These are phyloP conservation scores for Trichoderma atrobrunneum DNA, from an alignment of 2,329 filamentous ascomycete genomes.

Conservation along the genomic window DNA sequence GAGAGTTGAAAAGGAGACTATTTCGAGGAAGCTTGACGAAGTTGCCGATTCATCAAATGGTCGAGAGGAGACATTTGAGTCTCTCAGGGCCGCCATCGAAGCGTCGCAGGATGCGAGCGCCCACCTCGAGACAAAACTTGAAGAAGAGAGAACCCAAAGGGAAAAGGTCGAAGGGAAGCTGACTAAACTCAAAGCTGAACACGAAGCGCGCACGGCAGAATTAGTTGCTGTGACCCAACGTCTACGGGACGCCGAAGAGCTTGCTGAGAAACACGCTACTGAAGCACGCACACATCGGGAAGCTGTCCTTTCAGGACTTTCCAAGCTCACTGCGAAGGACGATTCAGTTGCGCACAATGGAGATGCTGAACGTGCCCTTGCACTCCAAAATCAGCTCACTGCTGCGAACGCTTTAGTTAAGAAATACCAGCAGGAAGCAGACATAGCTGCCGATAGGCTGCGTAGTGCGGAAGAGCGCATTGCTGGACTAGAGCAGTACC, in stretches of 20 bases:
- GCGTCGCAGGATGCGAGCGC: slow-evolving; percentile 75
- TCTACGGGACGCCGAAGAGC: slow-evolving; percentile 79
- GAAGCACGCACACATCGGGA: slow-evolving; percentile 84
- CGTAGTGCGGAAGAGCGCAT: slow-evolving; percentile 94
- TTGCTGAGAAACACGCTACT: slow-evolving; percentile 80
- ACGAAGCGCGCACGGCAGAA: slow-evolving; percentile 76
- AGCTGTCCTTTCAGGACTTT: slow-evolving; percentile 78
- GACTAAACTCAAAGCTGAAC: slow-evolving; percentile 72
- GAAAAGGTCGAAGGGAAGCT: slow-evolving; percentile 76
- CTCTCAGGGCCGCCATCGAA: slow-evolving; percentile 72
- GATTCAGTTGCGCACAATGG: slow-evolving; percentile 45
- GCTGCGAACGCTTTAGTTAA: slow-evolving; percentile 76
- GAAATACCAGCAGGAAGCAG: slow-evolving; percentile 85
- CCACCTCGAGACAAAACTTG: slow-evolving; percentile 75
- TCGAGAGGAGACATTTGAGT: slow-evolving; percentile 67
- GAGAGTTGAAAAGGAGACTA: slow-evolving; percentile 80
- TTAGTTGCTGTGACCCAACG: slow-evolving; percentile 71
- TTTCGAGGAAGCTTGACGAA: slow-evolving; percentile 67
- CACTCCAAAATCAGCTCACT: slow-evolving; percentile 76
- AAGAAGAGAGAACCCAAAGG: slow-evolving; percentile 75
- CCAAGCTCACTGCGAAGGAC: slow-evolving; percentile 63
- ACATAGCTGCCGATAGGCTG: slow-evolving; percentile 81
- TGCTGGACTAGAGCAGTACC: slow-evolving; percentile 91
- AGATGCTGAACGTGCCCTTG: slow-evolving; percentile 64
- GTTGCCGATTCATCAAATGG: slow-evolving; percentile 65